Evolutionary conservation across 345 rosid genomes (phyloP).

Genomic region (Cardamine chenopodiifolia): DNA sequence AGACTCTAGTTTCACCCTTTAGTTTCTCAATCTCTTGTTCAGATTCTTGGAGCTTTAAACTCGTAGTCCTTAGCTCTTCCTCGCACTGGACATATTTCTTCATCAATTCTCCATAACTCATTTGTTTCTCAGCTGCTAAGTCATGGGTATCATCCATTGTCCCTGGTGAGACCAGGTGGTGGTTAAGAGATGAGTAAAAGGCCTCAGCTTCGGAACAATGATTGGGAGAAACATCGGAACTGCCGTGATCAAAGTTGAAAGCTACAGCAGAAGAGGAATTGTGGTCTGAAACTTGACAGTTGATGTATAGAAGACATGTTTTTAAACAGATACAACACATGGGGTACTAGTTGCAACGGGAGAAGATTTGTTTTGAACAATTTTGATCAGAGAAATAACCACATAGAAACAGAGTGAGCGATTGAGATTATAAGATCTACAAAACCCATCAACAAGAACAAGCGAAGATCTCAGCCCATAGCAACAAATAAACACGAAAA

Average conservation of each 20-base stretch:
- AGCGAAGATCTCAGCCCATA: background rate
- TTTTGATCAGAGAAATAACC: background rate
- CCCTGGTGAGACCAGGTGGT: conserved; percentile 43
- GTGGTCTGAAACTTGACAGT: conserved; percentile 44
- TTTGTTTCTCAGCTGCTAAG: conserved; percentile 28
- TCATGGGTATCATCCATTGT: conserved; percentile 40
- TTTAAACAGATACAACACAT: background rate
- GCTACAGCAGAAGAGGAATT: conserved; percentile 48
- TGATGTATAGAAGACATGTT: conserved; percentile 13
- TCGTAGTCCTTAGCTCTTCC: conserved; percentile 55
- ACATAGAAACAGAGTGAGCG: conserved; percentile 11
- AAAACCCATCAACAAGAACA: background rate
- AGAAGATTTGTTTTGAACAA: conserved; percentile 7
- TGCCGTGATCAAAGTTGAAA: conserved; percentile 54
- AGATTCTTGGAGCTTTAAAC: conserved; percentile 50
- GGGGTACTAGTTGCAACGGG: background rate
- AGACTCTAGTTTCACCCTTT: conserved; percentile 48
- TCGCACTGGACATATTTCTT: conserved; percentile 42
- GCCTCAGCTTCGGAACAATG: conserved; percentile 76
- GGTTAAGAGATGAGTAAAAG: conserved; percentile 55
- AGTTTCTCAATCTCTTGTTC: conserved; percentile 62
- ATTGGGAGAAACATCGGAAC: conserved; percentile 55
- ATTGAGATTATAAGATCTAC: conserved; percentile 14
- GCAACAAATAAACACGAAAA: background rate
- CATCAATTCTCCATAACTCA: conserved; percentile 48